Evolutionary conservation across 139 green algal species (phyloP).

Genomic region (Pedinophyceae sp.): DNA sequence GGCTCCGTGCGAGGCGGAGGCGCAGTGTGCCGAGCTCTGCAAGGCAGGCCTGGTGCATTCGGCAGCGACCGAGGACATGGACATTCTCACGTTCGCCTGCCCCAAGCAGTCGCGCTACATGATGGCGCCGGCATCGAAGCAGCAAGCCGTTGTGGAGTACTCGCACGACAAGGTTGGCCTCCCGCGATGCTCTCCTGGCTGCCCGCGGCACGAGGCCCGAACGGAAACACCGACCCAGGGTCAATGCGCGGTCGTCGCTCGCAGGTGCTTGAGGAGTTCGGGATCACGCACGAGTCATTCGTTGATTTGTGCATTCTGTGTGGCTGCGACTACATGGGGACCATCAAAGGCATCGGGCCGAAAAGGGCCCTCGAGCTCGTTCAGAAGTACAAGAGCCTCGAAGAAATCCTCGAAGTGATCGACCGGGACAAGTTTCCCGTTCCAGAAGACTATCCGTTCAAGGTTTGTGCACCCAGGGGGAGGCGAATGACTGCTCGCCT

Average conservation of each 20-base stretch:
- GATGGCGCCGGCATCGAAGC: background rate
- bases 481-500: slow-evolving; percentile 2
- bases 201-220: too few relatives aligned
- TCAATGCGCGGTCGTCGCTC: too few relatives aligned
- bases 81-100: slow-evolving; percentile 79
- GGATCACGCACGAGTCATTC: slow-evolving; percentile 66
- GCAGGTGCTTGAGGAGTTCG: slow-evolving; percentile 44
- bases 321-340: slow-evolving; percentile 87
- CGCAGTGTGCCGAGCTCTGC: slow-evolving; percentile 67
- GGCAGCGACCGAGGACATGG: slow-evolving; percentile 95
- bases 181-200: too few relatives aligned
- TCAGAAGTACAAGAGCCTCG: slow-evolving; percentile 32
- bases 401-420: slow-evolving; percentile 31
- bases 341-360: slow-evolving; percentile 66
- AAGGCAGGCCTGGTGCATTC: slow-evolving; percentile 69
- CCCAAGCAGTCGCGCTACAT: background rate
- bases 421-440: slow-evolving; percentile 44
- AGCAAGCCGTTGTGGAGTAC: slow-evolving; percentile 62
- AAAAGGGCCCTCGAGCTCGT: slow-evolving; percentile 67
- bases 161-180: slow-evolving; percentile 32
- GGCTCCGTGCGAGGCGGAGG: slow-evolving; percentile 86
- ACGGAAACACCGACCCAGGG: too few relatives aligned
- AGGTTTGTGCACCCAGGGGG: slow-evolving; percentile 60
- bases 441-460: slow-evolving; percentile 71
- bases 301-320: slow-evolving; percentile 98